phyloP scores from a whole-genome alignment of 2,329 filamentous ascomycete genomes.

The Tolypocladium ovalisporum region DNA sequence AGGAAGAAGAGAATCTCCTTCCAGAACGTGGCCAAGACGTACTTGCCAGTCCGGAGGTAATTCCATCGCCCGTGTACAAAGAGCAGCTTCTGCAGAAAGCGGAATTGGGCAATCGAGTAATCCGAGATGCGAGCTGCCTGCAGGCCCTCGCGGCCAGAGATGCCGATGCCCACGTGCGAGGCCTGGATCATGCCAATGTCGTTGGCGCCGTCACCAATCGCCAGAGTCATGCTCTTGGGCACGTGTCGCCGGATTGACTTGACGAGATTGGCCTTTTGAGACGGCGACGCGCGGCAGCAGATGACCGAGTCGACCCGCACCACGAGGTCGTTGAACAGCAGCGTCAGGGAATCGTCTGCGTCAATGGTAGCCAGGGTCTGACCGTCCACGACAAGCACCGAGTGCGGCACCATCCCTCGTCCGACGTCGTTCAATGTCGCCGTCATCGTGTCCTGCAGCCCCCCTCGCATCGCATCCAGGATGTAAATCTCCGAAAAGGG shows the following conservation, averaged over 20 bases:
- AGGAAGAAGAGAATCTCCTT: conserved; percentile 78
- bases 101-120: conserved; percentile 84
- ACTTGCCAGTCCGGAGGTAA: conserved; percentile 79
- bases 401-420: conserved; percentile 54
- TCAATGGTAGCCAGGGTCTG: conserved; percentile 68
- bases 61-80: conserved; percentile 87
- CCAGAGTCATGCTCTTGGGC: conserved; percentile 58
- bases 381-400: conserved; percentile 64
- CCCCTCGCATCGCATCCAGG: conserved; percentile 53
- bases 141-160: conserved; percentile 83
- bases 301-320: conserved; percentile 83
- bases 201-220: conserved; percentile 89
- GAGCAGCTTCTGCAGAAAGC: conserved; percentile 74
- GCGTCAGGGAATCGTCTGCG: conserved; percentile 33
- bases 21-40: conserved; percentile 87
- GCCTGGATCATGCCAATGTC: conserved; percentile 93
- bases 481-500: conserved; percentile 69
- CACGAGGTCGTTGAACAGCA: conserved; percentile 68
- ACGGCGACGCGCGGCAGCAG: conserved; percentile 81
- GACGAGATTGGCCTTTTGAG: conserved; percentile 87
- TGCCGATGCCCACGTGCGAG: conserved; percentile 77
- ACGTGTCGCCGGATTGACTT: conserved; percentile 34
- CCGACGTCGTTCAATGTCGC: conserved; percentile 56
- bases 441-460: conserved; percentile 50
- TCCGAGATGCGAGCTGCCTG: conserved; percentile 86